A percentile compares a stretch with the other conserved stretches of the same genome.
These are phyloP conservation scores for Alternaria metachromatica DNA, from an alignment of 2,329 filamentous ascomycete genomes.

Conservation along the genomic window DNA sequence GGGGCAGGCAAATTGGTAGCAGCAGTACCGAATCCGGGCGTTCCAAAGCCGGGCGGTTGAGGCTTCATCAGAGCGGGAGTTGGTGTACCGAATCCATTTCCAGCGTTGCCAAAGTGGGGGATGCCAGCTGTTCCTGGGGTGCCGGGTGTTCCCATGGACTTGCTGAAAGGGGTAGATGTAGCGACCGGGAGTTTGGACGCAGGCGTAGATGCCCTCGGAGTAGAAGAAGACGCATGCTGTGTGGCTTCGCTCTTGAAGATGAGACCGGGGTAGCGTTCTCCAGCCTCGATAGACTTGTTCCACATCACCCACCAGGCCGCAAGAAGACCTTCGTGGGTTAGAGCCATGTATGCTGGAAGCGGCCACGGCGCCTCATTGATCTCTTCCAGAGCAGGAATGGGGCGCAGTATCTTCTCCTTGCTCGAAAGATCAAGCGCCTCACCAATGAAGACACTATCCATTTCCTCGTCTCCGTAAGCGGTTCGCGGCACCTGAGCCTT, in stretches of 20 bases:
- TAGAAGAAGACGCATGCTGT: constrained; percentile 36
- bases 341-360: constrained; percentile 79
- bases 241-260: constrained; percentile 50
- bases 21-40: constrained; percentile 18
- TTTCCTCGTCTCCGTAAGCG: constrained; percentile 49
- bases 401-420: constrained; percentile 77
- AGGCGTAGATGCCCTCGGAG: constrained; percentile 12
- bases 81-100: constrained; percentile 9
- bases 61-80: constrained; percentile 15
- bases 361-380: constrained; percentile 80
- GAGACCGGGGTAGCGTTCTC: constrained; percentile 76
- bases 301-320: constrained; percentile 93
- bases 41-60: constrained; percentile 33
- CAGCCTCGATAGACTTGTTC: constrained; percentile 79
- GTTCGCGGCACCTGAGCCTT: constrained; percentile 67
- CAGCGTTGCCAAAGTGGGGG: constrained; percentile 11
- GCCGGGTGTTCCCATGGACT: constrained; percentile 20
- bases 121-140: constrained; percentile 36
- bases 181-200: constrained; percentile 14
- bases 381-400: constrained; percentile 77
- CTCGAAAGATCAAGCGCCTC: constrained; percentile 83
- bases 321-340: constrained; percentile 89
- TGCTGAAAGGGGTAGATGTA: constrained; percentile 18
- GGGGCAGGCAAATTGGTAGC: constrained; percentile 25
- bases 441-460: constrained; percentile 79